phyloP scores from a whole-genome alignment of 73 alveolate genomes.

The Paramecium biaurelia region DNA sequence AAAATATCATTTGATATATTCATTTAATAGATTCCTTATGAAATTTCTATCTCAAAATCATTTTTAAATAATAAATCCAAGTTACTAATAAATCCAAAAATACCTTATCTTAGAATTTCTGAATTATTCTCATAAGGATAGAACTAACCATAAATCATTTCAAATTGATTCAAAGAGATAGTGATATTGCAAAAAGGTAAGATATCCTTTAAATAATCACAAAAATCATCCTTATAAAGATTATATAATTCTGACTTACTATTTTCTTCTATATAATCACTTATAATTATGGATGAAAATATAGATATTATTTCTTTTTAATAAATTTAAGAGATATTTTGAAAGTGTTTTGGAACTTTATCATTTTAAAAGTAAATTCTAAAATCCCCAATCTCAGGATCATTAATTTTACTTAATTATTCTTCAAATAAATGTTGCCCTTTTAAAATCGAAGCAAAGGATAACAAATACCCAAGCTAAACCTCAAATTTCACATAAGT shows the following conservation, averaged over 20 bases:
- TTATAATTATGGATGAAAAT: background rate
- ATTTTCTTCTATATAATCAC: background rate
- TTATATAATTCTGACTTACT: background rate
- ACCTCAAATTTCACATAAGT: background rate
- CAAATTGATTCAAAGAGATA: background rate
- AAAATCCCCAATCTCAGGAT: background rate
- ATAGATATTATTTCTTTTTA: background rate
- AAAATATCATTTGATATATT: background rate
- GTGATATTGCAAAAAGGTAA: background rate
- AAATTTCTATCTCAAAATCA: background rate
- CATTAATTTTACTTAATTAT: background rate
- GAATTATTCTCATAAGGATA: background rate
- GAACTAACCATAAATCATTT: background rate
- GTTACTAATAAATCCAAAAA: background rate
- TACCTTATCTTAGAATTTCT: background rate
- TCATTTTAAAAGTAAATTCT: background rate
- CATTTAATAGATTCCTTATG: background rate
- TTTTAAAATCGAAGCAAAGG: background rate
- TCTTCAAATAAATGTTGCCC: background rate
- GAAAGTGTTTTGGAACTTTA: background rate
- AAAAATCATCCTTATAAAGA: background rate
- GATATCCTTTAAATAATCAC: background rate
- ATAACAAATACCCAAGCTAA: background rate
- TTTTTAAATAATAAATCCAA: background rate
- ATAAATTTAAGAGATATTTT: background rate